Conservation (phyloP, 2,329 filamentous ascomycete genomes). For the Fusarium sp. region DNA sequence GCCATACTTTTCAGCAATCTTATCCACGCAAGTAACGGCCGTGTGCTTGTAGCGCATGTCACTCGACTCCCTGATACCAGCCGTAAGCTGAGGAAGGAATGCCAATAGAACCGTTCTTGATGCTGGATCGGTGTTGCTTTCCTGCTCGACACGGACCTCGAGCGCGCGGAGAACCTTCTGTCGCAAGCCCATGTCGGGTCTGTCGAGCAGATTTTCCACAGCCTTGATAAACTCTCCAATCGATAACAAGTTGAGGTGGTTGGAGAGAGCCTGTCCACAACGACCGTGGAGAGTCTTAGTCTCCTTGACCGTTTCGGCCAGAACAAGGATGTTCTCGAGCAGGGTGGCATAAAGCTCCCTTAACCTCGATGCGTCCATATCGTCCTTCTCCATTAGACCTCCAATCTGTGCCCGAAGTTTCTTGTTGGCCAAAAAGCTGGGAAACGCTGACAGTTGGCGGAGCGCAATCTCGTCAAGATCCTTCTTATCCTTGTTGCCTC, state of each 20-base stretch:
- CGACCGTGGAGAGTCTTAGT: slow-evolving; percentile 64
- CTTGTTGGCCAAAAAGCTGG: slow-evolving; percentile 66
- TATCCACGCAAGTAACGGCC: slow-evolving; percentile 88
- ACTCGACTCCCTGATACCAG: slow-evolving; percentile 75
- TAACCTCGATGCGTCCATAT: slow-evolving; percentile 71
- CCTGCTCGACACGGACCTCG: slow-evolving; percentile 78
- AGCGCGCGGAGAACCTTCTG: slow-evolving; percentile 84
- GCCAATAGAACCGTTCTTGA: slow-evolving; percentile 77
- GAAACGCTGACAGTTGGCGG: slow-evolving; percentile 65
- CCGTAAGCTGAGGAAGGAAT: slow-evolving; percentile 81
- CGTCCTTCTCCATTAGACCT: slow-evolving; percentile 67
- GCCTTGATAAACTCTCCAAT: slow-evolving; percentile 90
- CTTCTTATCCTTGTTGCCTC: slow-evolving; percentile 58
- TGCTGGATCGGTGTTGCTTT: slow-evolving; percentile 71
- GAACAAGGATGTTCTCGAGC: slow-evolving; percentile 69
- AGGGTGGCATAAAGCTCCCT: slow-evolving; percentile 75
- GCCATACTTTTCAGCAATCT: slow-evolving; percentile 93
- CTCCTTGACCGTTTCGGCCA: slow-evolving; percentile 71
- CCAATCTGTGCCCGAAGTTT: slow-evolving; percentile 65
- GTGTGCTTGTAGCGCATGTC: slow-evolving; percentile 83
- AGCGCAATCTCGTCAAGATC: slow-evolving; percentile 62
- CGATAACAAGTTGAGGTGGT: slow-evolving; percentile 84
- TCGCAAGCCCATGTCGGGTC: slow-evolving; percentile 77
- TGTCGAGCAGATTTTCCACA: slow-evolving; percentile 81
- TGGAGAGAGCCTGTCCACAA: slow-evolving; percentile 76